phyloP scores from a whole-genome alignment of 805 yeast species.

The Candida broadrunensis region DNA sequence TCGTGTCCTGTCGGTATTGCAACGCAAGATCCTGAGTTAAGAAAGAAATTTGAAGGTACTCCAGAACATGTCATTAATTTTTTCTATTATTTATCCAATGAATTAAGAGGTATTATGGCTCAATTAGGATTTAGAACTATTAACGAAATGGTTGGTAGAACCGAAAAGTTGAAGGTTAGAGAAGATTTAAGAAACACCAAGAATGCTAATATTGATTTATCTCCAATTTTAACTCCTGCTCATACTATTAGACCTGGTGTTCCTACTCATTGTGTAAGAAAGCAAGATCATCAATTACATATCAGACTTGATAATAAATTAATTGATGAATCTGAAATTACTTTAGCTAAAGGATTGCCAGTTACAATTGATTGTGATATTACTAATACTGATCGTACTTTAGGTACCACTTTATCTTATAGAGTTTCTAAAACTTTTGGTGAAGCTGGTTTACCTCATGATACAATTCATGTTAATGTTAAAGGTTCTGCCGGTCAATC shows the following conservation, averaged over 20 bases:
- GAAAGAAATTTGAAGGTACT: constrained; percentile 91
- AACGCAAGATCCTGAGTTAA: constrained; percentile 92
- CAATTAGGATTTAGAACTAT: constrained; percentile 90
- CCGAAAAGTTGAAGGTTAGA: constrained; percentile 83
- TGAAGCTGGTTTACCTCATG: constrained; percentile 90
- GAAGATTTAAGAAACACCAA: constrained; percentile 84
- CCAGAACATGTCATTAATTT: constrained; percentile 98
- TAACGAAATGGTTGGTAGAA: constrained; percentile 97
- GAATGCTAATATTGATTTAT: constrained; percentile 85
- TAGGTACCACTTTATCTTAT: constrained; percentile 93
- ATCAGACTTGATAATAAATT: constrained; percentile 93
- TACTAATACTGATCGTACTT: constrained; percentile 92
- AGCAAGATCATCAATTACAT: constrained; percentile 91
- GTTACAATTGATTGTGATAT: constrained; percentile 91
- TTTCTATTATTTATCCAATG: constrained; percentile 92
- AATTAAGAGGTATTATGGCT: constrained; percentile 91
- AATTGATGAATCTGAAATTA: constrained; percentile 92
- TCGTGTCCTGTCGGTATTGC: constrained; percentile 99
- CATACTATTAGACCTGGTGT: constrained; percentile 96
- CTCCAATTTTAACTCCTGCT: constrained; percentile 95
- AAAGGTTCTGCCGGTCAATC: constrained; percentile 97
- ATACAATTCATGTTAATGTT: constrained; percentile 89
- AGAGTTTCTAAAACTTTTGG: constrained; percentile 92
- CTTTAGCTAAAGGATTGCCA: constrained; percentile 95
- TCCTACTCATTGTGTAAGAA: constrained; percentile 85